Percentiles rank a stretch among this genome's conserved stretches.
phyloP scores from a whole-genome alignment of 352 stramenopile genomes.

The Phytophthora litchii region DNA sequence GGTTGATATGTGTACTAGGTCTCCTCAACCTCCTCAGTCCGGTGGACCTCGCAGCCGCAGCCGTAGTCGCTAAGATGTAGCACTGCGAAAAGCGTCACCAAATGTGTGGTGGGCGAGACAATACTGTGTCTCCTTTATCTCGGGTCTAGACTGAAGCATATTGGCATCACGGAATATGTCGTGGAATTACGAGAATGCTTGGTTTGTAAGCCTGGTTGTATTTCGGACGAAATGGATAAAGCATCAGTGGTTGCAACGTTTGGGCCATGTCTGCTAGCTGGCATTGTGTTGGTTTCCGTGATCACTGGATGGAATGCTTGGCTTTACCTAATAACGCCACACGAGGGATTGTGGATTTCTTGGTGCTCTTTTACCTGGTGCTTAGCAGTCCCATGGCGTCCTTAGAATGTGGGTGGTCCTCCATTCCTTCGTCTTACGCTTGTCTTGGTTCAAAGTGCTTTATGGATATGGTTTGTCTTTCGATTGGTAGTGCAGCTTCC shows the following conservation, averaged over 20 bases:
- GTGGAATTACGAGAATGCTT: slow-evolving; percentile 21
- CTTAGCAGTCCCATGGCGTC: background rate
- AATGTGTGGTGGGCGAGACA: background rate
- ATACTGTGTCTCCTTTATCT: slow-evolving; percentile 3
- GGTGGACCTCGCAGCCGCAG: slow-evolving; percentile 35
- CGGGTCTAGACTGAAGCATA: slow-evolving; percentile 9
- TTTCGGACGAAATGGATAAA: slow-evolving; percentile 37
- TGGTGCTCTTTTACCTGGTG: slow-evolving; percentile 9
- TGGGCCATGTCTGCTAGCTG: slow-evolving; percentile 23
- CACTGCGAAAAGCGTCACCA: slow-evolving; percentile 2
- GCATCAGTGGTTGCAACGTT: slow-evolving; percentile 24
- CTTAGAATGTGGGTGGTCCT: slow-evolving; percentile 13
- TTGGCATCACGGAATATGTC: slow-evolving; percentile 13
- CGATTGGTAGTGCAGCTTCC: background rate
- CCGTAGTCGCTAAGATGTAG: slow-evolving; percentile 32
- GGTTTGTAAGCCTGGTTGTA: slow-evolving; percentile 25
- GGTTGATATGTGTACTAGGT: slow-evolving; percentile 14
- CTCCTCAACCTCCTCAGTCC: slow-evolving; percentile 21
- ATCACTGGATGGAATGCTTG: slow-evolving; percentile 25
- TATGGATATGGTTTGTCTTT: background rate
- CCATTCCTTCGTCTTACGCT: background rate
- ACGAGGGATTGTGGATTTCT: slow-evolving; percentile 17
- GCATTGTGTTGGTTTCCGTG: slow-evolving; percentile 26
- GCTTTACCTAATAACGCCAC: slow-evolving; percentile 6
- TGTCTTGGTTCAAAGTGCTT: no score